Base-by-base conservation (phyloP, 352 stramenopile species). In the Phytophthora pisi region DNA sequence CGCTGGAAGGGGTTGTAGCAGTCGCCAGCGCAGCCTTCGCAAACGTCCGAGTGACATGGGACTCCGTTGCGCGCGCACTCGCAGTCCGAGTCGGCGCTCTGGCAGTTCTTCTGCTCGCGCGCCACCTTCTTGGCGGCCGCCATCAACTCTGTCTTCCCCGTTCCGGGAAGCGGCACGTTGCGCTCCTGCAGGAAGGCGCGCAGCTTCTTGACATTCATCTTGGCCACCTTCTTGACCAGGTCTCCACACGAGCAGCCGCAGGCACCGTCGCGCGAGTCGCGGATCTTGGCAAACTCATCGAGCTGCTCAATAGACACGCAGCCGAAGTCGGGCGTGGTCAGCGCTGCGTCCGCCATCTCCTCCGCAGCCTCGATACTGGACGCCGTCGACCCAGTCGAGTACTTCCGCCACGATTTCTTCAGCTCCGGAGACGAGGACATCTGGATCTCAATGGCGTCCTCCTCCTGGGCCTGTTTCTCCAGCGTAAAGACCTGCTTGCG, bases 181-280 rank as follows among this genome's bases (percentile, higher is more conserved):
- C 81, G 78, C 31, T 86, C 84, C 13, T 77, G 70, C 13, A 96
- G 68, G 55, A 93, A 96, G 5, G 57, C 61, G 31, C 84, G 79
- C 24, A 96, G 74, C 52, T 91, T 91, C 62, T 93, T 93, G 7
- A 90, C 75, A 51, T 91, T 91, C 88, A 96, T 95, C 66, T 93
- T 93, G 64, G 62, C 57, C 45, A 95, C 88, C 51, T 93, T 93
- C 65, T 91, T 91, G 38, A 93, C 75, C 51, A 96, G 60, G 16
- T 96, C 86, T 45, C 88, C 88, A 40, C 88, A 96, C 52, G 82
- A 92, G 59, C 88, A 96, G 34, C 88, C 88, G 49, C 88, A 96
- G 4, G 72, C 68, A 4, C 64, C 86, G 34, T 93, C 87, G 11
- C 88, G 82, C 24, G 88, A 96, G 71, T 92, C 85, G 28, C 88